These are phyloP conservation scores for Pseudoneurospora amorphoporcata DNA, from an alignment of 495 filamentous ascomycete genomes.

Conservation along the genomic window DNA sequence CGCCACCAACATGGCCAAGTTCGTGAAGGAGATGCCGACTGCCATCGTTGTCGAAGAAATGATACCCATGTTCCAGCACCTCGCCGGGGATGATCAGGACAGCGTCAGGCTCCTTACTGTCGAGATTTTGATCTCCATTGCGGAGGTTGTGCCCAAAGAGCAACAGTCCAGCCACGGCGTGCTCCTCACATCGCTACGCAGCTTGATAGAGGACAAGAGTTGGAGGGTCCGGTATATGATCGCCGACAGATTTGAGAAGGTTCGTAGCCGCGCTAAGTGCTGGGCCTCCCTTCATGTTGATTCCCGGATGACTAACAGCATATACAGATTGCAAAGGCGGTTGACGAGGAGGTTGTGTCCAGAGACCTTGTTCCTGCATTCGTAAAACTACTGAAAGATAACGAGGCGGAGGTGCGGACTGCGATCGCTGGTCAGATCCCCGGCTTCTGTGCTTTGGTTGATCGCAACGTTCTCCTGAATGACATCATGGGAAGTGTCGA, in stretches of 20 bases:
- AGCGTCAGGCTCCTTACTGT: constrained; percentile 94
- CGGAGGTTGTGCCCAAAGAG: constrained; percentile 94
- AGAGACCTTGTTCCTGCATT: constrained; percentile 94
- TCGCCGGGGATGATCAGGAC: constrained; percentile 92
- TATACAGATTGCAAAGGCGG: constrained; percentile 84
- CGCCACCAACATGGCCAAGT: constrained; percentile 92
- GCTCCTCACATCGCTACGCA: constrained; percentile 78
- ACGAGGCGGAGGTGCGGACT: constrained; percentile 92
- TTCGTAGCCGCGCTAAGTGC: constrained; percentile 19
- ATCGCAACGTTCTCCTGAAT: constrained; percentile 77
- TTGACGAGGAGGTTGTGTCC: constrained; percentile 91
- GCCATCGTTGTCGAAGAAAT: constrained; percentile 91
- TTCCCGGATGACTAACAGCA: neutral
- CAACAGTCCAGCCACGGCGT: constrained; percentile 94
- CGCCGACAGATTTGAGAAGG: constrained; percentile 96
- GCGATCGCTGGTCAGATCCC: constrained; percentile 97
- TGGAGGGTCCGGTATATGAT: constrained; percentile 99
- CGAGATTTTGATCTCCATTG: constrained; percentile 91
- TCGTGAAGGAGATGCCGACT: constrained; percentile 90
- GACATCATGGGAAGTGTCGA: constrained; percentile 96
- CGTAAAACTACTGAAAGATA: constrained; percentile 94
- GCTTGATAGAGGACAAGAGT: constrained; percentile 95
- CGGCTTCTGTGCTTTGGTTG: constrained; percentile 84
- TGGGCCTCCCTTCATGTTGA: neutral
- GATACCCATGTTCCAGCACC: constrained; percentile 96